These are phyloP conservation scores for Cercospora sp. DNA, from an alignment of 2,329 filamentous ascomycete species.

Conservation along the genomic window DNA sequence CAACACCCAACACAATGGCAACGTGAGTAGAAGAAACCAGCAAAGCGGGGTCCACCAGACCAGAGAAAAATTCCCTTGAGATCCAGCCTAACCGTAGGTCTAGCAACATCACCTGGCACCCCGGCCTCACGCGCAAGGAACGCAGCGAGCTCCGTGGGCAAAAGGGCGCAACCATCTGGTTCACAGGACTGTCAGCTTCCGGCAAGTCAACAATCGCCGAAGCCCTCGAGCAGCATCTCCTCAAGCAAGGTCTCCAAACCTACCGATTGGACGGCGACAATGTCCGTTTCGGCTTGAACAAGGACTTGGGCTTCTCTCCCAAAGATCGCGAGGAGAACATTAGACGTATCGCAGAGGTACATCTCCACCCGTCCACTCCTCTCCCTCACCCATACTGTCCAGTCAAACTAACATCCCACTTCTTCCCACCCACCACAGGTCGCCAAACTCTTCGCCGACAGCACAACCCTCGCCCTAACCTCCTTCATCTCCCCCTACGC, in stretches of 20 bases:
- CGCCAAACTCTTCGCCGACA: constrained; percentile 93
- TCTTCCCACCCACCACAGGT: constrained; percentile 55
- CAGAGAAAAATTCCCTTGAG: not conserved
- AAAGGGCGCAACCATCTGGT: constrained; percentile 92
- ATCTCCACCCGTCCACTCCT: not conserved
- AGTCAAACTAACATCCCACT: not conserved
- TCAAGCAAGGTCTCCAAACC: constrained; percentile 77
- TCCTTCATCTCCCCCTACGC: constrained; percentile 97
- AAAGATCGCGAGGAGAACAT: constrained; percentile 97
- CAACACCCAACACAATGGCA: constrained; percentile 20
- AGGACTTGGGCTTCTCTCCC: constrained; percentile 92
- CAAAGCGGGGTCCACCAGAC: not conserved
- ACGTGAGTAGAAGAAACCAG: constrained; percentile 23
- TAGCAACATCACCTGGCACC: constrained; percentile 90
- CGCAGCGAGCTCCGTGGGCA: constrained; percentile 75
- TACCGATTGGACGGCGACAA: constrained; percentile 99
- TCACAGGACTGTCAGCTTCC: constrained; percentile 92
- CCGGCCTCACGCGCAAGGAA: constrained; percentile 74
- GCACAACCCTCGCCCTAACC: constrained; percentile 81
- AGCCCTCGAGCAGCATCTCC: constrained; percentile 92
- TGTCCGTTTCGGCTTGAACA: constrained; percentile 96
- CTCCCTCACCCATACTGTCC: not conserved
- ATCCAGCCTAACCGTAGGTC: constrained; percentile 14
- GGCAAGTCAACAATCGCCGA: constrained; percentile 97
- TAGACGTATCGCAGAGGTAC: constrained; percentile 80